Percentiles rank a stretch among this genome's conserved stretches.
Evolutionary conservation across 192 early-diverging fungal species (phyloP).

Genomic region (Globomyces pollinis-pini): DNA sequence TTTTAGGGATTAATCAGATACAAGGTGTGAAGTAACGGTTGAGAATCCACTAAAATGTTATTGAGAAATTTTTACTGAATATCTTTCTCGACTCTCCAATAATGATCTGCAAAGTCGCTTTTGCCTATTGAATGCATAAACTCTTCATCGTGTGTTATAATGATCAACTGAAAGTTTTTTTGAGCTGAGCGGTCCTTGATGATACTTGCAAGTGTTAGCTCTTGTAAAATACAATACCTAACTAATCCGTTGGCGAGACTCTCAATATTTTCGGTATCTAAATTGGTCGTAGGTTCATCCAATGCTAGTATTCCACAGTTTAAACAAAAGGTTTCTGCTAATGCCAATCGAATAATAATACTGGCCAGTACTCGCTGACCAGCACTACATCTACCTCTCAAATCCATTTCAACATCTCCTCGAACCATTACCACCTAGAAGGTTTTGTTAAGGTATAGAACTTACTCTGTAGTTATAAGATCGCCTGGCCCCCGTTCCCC

Average conservation of each 20-base stretch:
- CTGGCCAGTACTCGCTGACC: conserved; percentile 95
- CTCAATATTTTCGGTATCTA: conserved; percentile 81
- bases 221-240: conserved; percentile 56
- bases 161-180: conserved; percentile 90
- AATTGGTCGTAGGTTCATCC: conserved; percentile 97
- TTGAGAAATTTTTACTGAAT: not conserved
- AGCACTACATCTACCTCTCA: conserved; percentile 92
- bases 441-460: conserved; percentile 18
- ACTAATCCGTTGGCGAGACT: conserved; percentile 74
- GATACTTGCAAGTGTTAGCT: conserved; percentile 37
- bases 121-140: conserved; percentile 80
- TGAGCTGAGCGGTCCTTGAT: conserved; percentile 72
- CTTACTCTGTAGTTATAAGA: conserved; percentile 86
- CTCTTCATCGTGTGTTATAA: conserved; percentile 97
- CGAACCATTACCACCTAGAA: conserved; percentile 95
- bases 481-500: conserved; percentile 51
- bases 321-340: conserved; percentile 90
- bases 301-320: conserved; percentile 90
- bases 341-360: conserved; percentile 89
- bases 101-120: conserved; percentile 75
- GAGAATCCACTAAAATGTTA: conserved; percentile 1
- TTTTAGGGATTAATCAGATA: too few species aligned
- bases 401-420: conserved; percentile 72
- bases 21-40: not conserved
- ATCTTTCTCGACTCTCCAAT: conserved; percentile 83